These are phyloP conservation scores for Zelopaecilomyces penicillatus DNA, from an alignment of 2,329 filamentous ascomycete genomes.

Conservation along the genomic window DNA sequence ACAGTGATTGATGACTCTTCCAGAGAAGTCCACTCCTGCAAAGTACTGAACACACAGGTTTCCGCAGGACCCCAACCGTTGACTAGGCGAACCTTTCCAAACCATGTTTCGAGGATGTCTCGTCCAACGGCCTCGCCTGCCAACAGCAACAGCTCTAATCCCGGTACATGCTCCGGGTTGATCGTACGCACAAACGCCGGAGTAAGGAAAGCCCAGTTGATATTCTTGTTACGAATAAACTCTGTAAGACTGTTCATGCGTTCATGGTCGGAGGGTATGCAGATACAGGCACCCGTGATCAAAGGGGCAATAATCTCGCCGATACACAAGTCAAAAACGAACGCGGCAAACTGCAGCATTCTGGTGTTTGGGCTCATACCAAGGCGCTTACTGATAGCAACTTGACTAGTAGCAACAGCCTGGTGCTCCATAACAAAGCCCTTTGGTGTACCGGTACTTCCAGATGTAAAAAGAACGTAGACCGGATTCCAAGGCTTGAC, in stretches of 20 bases:
- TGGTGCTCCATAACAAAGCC: constrained; percentile 28
- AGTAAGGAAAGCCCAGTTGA: constrained; percentile 7
- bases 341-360: constrained; percentile 13
- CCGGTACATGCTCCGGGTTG: constrained; percentile 6
- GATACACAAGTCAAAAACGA: constrained; percentile 12
- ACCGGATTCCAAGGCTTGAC: constrained; percentile 3
- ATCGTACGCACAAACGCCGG: constrained; percentile 10
- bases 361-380: not conserved
- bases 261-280: constrained; percentile 12
- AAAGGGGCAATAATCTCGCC: constrained; percentile 8
- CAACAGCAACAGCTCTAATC: constrained; percentile 6
- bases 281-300: constrained; percentile 12
- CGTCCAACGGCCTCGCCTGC: constrained; percentile 11
- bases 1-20: constrained; percentile 4
- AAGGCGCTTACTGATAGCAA: not conserved
- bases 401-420: not conserved
- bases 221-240: not conserved
- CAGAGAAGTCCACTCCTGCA: constrained; percentile 1
- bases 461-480: constrained; percentile 42
- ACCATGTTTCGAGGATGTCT: constrained; percentile 7
- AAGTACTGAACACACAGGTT: constrained; percentile 3
- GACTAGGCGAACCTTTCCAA: constrained; percentile 4
- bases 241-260: constrained; percentile 7
- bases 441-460: constrained; percentile 41
- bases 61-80: constrained; percentile 14